A percentile compares a stretch with the other conserved stretches of the same genome.
Conservation (phyloP, 768 basidiomycete genomes). For the Termitomyces sp. region DNA sequence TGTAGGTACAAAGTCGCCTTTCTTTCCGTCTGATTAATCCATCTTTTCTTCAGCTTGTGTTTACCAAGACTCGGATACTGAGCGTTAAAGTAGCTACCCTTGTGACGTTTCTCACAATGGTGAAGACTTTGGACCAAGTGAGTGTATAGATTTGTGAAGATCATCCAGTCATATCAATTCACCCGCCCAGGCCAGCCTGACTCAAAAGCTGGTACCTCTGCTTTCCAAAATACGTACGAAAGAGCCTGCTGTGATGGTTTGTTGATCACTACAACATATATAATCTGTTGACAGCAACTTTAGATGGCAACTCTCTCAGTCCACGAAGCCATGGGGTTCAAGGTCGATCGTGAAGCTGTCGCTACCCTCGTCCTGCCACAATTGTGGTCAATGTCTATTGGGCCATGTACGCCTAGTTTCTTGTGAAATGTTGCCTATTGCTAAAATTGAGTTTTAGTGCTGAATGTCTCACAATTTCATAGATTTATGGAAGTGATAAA, state of each 20-base stretch:
- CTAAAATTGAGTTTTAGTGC: constrained; percentile 39
- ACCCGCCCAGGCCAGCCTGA: constrained; percentile 67
- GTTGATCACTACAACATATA: constrained; percentile 14
- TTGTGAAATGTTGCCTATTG: neutral
- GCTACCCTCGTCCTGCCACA: constrained; percentile 88
- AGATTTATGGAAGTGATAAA: constrained; percentile 87
- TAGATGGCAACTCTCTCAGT: constrained; percentile 87
- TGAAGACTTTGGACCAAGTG: constrained; percentile 88
- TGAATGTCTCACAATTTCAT: constrained; percentile 86
- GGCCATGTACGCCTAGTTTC: constrained; percentile 62
- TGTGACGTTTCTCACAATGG: constrained; percentile 80
- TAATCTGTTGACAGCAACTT: neutral
- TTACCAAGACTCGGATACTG: constrained; percentile 87
- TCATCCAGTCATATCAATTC: neutral
- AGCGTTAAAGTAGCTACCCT: constrained; percentile 91
- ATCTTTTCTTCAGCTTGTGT: constrained; percentile 64
- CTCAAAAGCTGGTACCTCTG: constrained; percentile 93
- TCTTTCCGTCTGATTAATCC: neutral
- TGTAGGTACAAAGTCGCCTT: constrained; percentile 44
- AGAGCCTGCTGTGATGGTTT: constrained; percentile 91
- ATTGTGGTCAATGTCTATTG: constrained; percentile 97
- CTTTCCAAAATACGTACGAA: constrained; percentile 95
- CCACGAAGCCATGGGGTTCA: constrained; percentile 95
- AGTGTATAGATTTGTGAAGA: constrained; percentile 8
- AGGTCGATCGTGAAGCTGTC: constrained; percentile 91